Conservation (phyloP, 169 alveolate genomes). For the Neospora caninum region DNA sequence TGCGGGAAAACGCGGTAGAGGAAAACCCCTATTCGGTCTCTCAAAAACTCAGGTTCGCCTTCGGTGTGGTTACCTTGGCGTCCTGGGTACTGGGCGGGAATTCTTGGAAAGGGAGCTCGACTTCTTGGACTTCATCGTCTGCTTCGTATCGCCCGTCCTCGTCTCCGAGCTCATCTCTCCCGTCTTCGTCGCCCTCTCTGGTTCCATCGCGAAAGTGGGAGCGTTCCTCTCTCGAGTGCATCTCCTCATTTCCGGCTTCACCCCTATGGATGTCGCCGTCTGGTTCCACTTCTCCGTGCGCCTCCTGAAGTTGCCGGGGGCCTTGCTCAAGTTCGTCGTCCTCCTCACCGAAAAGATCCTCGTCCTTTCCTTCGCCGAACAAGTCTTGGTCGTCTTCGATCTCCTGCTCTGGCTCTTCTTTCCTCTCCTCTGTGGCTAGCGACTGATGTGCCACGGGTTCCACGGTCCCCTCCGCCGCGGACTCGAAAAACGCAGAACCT, state of each 20-base stretch:
- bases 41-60: background rate
- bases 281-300: background rate
- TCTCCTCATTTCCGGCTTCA: background rate
- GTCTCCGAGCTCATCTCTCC: background rate
- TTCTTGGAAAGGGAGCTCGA: background rate
- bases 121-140: background rate
- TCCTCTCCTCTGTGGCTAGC: background rate
- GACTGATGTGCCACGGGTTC: too few relatives aligned
- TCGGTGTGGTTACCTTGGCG: conserved; percentile 7
- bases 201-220: too few relatives aligned
- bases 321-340: background rate
- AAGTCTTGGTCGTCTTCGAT: background rate
- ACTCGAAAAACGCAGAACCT: too few relatives aligned
- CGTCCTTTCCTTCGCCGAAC: background rate
- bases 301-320: background rate
- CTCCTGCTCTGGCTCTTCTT: background rate
- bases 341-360: background rate
- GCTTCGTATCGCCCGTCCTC: background rate
- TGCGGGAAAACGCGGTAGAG: background rate
- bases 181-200: background rate
- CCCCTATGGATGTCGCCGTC: background rate
- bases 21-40: background rate
- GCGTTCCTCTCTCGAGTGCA: background rate
- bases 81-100: background rate
- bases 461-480: too few relatives aligned